phyloP scores from a whole-genome alignment of 345 rosid species.

The Citrus reticulata region DNA sequence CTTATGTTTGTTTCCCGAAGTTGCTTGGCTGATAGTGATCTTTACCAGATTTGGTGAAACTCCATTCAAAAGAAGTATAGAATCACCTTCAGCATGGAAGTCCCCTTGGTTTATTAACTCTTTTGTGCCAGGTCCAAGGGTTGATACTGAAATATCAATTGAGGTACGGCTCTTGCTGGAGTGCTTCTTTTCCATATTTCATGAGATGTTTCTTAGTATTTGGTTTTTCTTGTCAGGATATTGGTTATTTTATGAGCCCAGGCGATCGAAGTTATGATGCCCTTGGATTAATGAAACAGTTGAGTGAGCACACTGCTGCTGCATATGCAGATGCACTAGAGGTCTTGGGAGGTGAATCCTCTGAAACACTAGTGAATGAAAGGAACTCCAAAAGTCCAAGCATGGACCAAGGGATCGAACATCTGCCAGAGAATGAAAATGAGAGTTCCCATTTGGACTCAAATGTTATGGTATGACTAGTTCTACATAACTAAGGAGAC shows the following conservation, averaged over 20 bases:
- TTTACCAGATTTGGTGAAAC: conserved; percentile 76
- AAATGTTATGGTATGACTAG: conserved; percentile 33
- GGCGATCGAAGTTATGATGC: conserved; percentile 89
- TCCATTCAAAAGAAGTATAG: conserved; percentile 77
- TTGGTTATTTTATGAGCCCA: conserved; percentile 86
- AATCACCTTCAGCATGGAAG: conserved; percentile 98
- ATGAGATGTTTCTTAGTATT: not conserved
- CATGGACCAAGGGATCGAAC: conserved; percentile 41
- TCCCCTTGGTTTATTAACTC: conserved; percentile 92
- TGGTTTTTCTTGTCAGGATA: conserved; percentile 53
- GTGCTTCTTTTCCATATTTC: not conserved
- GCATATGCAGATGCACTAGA: conserved; percentile 93
- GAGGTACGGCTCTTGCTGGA: conserved; percentile 47
- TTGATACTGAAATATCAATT: conserved; percentile 79
- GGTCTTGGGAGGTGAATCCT: conserved; percentile 75
- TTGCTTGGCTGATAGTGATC: conserved; percentile 12
- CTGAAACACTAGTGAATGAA: conserved; percentile 48
- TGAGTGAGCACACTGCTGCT: conserved; percentile 80
- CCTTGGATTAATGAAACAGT: conserved; percentile 82
- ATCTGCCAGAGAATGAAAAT: conserved; percentile 25
- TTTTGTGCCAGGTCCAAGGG: conserved; percentile 72
- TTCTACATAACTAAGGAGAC: not conserved
- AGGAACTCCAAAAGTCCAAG: conserved; percentile 28
- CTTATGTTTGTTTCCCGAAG: not conserved
- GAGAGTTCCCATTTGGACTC: conserved; percentile 49